phyloP scores from a whole-genome alignment of 192 early-diverging fungal species.

The Allomyces macrogynus region DNA sequence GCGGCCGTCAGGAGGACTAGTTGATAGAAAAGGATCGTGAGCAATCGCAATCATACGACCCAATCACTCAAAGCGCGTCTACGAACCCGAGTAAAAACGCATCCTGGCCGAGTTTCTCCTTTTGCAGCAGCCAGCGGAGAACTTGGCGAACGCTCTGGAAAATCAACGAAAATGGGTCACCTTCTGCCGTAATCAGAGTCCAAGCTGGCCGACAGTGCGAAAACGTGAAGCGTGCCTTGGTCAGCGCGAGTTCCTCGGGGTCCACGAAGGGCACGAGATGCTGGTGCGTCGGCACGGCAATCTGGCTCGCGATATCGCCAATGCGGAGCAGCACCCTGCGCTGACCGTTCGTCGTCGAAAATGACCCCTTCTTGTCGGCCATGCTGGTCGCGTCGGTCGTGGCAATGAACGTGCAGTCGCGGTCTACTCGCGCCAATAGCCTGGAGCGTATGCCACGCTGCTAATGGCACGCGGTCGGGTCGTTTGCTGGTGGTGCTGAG shows the following conservation, averaged over 20 bases:
- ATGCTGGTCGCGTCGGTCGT: no score
- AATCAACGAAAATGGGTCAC: no score
- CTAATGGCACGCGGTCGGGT: no score
- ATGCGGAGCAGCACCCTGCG: not conserved
- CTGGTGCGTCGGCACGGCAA: not conserved
- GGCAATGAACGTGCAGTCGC: no score
- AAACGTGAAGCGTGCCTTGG: not conserved
- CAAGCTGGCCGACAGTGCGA: no score
- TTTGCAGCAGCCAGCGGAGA: constrained; percentile 64
- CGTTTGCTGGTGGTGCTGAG: no score
- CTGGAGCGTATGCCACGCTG: no score
- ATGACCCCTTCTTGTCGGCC: no score
- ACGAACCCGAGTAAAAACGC: constrained; percentile 52
- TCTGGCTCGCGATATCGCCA: not conserved
- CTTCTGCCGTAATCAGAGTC: not conserved
- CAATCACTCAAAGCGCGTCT: not conserved
- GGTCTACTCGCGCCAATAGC: no score
- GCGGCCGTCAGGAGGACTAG: constrained; percentile 41
- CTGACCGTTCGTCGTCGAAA: no score
- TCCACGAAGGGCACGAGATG: not conserved
- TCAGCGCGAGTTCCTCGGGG: not conserved
- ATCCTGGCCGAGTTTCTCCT: constrained; percentile 58
- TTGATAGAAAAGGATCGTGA: not conserved
- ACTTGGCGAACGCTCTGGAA: not conserved
- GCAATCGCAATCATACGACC: not conserved